Conservation (phyloP, 2,329 filamentous ascomycete genomes). For the Gyromitra esculenta region DNA sequence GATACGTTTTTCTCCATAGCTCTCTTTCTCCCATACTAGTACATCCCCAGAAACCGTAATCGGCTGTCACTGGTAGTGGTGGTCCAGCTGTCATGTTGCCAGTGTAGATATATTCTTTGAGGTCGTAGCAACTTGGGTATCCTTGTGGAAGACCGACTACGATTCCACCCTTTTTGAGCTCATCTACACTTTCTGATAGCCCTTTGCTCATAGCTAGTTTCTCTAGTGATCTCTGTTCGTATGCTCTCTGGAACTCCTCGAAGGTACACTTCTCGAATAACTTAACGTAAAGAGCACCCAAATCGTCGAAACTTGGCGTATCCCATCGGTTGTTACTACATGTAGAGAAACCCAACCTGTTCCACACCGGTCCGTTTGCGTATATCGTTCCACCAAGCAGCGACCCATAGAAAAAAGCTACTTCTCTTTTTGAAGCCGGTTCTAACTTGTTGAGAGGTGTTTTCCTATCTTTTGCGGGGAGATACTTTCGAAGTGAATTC, state of each 20-base stretch:
- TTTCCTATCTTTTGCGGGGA: conserved; percentile 27
- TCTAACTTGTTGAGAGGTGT: neutral
- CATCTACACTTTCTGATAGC: neutral
- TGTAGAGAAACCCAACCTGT: conserved; percentile 28
- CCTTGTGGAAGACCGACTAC: conserved; percentile 11
- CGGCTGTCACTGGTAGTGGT: conserved; percentile 7
- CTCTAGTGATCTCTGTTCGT: conserved; percentile 20
- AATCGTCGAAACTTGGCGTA: neutral
- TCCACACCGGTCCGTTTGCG: conserved; percentile 4
- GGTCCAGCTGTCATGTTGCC: conserved; percentile 14
- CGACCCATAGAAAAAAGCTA: conserved; percentile 23
- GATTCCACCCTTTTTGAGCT: conserved; percentile 11
- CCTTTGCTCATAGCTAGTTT: conserved; percentile 24
- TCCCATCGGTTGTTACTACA: conserved; percentile 2
- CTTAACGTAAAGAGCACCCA: conserved; percentile 4
- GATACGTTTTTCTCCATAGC: conserved; percentile 33
- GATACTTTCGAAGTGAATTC: conserved; percentile 26
- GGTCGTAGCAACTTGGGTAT: conserved; percentile 29
- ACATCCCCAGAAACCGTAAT: conserved; percentile 35
- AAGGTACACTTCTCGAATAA: conserved; percentile 34
- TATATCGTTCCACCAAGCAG: conserved; percentile 3
- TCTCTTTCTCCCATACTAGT: conserved; percentile 5
- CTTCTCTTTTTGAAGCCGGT: conserved; percentile 16
- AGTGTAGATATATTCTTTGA: conserved; percentile 21
- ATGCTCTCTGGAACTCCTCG: conserved; percentile 26